Percentiles rank a stretch among this genome's conserved stretches.
phyloP scores from a whole-genome alignment of 1,284 basidiomycete genomes.

The Xanthoconium separans region DNA sequence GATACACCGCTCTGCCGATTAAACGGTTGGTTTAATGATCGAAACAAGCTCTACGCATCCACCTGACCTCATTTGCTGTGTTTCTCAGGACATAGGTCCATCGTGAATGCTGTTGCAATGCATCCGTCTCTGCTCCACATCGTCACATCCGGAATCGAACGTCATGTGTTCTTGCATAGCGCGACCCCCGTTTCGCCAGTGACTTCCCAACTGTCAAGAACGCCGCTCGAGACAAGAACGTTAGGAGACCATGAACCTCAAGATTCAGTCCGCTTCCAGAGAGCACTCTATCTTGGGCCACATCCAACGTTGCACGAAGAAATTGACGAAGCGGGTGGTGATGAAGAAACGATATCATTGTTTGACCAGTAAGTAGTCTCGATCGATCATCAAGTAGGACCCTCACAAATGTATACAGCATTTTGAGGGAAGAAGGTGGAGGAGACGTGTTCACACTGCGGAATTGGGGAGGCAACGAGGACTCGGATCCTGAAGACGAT shows the following conservation, averaged over 20 bases:
- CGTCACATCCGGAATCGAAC: constrained; percentile 70
- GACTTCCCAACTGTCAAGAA: constrained; percentile 40
- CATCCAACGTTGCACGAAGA: constrained; percentile 29
- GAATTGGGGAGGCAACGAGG: constrained; percentile 32
- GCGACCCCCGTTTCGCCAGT: constrained; percentile 54
- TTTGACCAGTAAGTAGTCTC: constrained; percentile 48
- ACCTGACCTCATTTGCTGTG: constrained; percentile 5
- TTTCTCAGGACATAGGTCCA: constrained; percentile 62
- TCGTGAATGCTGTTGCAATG: constrained; percentile 69
- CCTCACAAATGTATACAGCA: constrained; percentile 32
- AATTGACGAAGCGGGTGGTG: constrained; percentile 38
- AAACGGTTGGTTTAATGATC: constrained; percentile 42
- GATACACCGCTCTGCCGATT: constrained; percentile 55
- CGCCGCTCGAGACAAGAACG: constrained; percentile 47
- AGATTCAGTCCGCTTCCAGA: constrained; percentile 36
- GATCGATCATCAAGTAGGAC: constrained; percentile 7
- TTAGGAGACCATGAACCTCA: constrained; percentile 33
- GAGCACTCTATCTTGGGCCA: constrained; percentile 30
- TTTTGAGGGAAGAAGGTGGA: constrained; percentile 48
- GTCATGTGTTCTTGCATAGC: constrained; percentile 65
- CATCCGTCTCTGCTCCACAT: constrained; percentile 70
- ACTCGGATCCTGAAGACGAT: constrained; percentile 27
- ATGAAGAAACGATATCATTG: constrained; percentile 40
- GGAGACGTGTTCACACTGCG: constrained; percentile 48
- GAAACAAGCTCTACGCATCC: not conserved